Base-by-base conservation (phyloP, 176 grass and related monocot genomes). In the Elaeis guineensis region DNA sequence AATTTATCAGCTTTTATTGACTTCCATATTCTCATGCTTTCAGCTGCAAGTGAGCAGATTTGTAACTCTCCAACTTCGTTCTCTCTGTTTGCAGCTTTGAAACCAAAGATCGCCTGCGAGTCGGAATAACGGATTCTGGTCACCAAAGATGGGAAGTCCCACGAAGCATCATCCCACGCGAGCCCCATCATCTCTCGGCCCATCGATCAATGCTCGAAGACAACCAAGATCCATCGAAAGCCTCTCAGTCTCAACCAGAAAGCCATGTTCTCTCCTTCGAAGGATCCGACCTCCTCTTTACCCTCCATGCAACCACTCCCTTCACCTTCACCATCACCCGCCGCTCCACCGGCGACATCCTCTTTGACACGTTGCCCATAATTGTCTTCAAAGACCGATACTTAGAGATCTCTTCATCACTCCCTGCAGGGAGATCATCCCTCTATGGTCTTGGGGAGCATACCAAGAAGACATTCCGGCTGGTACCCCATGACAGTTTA, bases 381-480 rank as follows among this genome's bases (percentile, higher is more conserved):
- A 53, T 95, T 14, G 79, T 81, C 39, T 95, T 95, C 82, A 86
- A 81, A 68, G 85, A 95, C 64, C 50, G 35, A 21, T 95, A 95
- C 77, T 63, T 95, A 25, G 90, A 89, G 77, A 57, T 95, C 14
- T 86, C 82, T 0, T 73, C 90, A 6, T 61, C 66, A 51, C 78
- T 89, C 19, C 85, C 90, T 0, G 61, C 53, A 0, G 76, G 2
- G 1, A 56, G 67, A 17, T 62, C 90, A 7, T 89, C 80, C 21
- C 73, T 95, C 19, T 95, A 89, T 60, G 90, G 90, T 4, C 80
- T 95, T 2, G 90, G 90, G 4, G 90, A 95, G 79, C 90, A 95
- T 19, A 95, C 90, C 2, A 95, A 95, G 78, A 54, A 65, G 61
- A 63, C 63, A 8, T 89, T 95, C 39, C 78, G 79, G 66, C 70